Evolutionary conservation across 2,329 filamentous ascomycete species (phyloP), one percentile per base, ranked within the genome.

Genomic region (Neoscytalidium dimidiatum): DNA sequence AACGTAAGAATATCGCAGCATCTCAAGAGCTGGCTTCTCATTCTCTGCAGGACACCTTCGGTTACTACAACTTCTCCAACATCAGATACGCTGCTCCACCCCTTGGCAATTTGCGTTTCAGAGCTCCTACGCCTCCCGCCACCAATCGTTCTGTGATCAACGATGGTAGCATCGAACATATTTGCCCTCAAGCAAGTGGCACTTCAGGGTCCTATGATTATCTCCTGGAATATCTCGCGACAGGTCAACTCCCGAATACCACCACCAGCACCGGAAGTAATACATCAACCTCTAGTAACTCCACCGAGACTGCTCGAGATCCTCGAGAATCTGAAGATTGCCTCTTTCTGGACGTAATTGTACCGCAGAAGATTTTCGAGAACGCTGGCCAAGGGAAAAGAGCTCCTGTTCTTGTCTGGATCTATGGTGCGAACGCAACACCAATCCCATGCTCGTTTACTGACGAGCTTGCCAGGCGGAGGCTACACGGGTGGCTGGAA

Each of bases 31-130:
- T 21, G 14, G 14, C 29, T 13, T 17, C 48, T 52, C n/a, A 53
- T 29, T 31, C 35, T 48, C 38, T 19, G 11, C 52, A 77, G 78
- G 70, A 74, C 64, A 74, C 79, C 0, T 72, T 72, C 14, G 72
- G 76, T 21, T 76, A 81, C 67, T 86, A 85, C 72, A 84, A 82
- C 67, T 87, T 87, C 74, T 81, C 75, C 61, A 86, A 87, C 68
- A 86, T 87, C 67, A 79, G 84, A 49, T 87, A 82, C 72, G 85
- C 83, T 4, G 81, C 82, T 33, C 80, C 85, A 14, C 85, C 85
- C 1, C 66, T 83, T 3, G 84, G 83, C 8, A 69, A 84, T 9
- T 71, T 85, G 49, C 77, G 85, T 26, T 87, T 85, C 68, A 77
- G 77, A 21, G 79, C 80, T 31, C 84, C 85, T 2, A 74, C 75